These are phyloP conservation scores for Cunninghamia lanceolata DNA, from an alignment of 75 land plant genomes.

Conservation along the genomic window DNA sequence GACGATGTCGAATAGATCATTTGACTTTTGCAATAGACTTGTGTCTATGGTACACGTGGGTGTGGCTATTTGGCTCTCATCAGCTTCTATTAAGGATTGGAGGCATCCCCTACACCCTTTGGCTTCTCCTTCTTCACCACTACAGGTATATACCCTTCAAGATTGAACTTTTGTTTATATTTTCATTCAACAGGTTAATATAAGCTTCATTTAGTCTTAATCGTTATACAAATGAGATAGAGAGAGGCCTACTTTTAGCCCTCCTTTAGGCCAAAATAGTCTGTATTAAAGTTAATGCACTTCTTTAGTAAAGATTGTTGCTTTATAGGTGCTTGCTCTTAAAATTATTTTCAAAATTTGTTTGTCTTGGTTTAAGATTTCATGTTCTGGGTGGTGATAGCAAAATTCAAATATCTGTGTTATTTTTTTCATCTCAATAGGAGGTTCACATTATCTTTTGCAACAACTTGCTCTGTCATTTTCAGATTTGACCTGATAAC, in stretches of 20 bases:
- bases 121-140: conserved; percentile 65
- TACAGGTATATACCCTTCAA: conserved; percentile 44
- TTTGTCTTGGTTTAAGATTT: not conserved
- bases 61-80: conserved; percentile 51
- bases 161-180: not conserved
- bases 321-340: not conserved
- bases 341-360: not conserved
- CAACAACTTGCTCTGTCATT: no score
- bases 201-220: not conserved
- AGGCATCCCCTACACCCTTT: conserved; percentile 72
- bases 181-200: not conserved
- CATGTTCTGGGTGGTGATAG: not conserved
- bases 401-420: not conserved
- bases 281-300: not conserved
- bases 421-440: not conserved
- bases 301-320: not conserved
- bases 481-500: not conserved
- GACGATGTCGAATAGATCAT: conserved; percentile 43
- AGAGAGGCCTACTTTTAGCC: not conserved
- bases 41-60: conserved; percentile 75
- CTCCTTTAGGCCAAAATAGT: not conserved
- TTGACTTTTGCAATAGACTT: conserved; percentile 77
- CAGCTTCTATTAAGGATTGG: conserved; percentile 72
- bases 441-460: not conserved
- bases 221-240: not conserved